Evolutionary conservation across 2,329 filamentous ascomycete species (phyloP).

Genomic region (Cladosporium sphaerospermum): DNA sequence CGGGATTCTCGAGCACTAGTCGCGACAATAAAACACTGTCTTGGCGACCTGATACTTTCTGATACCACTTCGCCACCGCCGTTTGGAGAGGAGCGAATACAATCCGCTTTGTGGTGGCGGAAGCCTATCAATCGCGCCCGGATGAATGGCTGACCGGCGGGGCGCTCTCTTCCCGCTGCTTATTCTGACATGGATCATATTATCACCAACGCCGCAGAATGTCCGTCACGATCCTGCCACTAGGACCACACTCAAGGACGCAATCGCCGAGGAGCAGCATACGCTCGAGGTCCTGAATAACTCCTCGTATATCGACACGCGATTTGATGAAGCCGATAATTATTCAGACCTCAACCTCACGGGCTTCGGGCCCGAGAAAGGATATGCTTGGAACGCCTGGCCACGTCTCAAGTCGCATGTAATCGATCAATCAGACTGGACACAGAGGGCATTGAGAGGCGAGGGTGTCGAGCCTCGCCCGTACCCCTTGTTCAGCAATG

Average conservation of each 20-base stretch:
- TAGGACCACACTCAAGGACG: conserved; percentile 41
- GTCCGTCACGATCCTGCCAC: conserved; percentile 23
- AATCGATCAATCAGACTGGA: conserved; percentile 46
- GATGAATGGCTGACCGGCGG: conserved; percentile 37
- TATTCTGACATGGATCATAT: conserved; percentile 48
- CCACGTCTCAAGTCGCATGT: conserved; percentile 59
- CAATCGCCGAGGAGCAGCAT: conserved; percentile 46
- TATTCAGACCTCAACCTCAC: conserved; percentile 51
- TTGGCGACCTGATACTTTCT: no score
- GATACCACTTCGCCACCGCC: no score
- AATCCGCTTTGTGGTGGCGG: not conserved
- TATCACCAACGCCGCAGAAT: conserved; percentile 34
- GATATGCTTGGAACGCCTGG: conserved; percentile 72
- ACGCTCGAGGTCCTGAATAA: conserved; percentile 46
- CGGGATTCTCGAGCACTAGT: no score
- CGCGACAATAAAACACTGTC: not conserved
- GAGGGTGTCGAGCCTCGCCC: conserved; percentile 34
- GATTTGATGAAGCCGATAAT: conserved; percentile 2
- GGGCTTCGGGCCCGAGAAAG: conserved; percentile 68
- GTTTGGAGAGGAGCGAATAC: no score
- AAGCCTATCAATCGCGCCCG: not conserved
- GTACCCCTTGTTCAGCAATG: conserved; percentile 66
- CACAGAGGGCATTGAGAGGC: conserved; percentile 26
- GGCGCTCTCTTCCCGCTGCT: conserved; percentile 43
- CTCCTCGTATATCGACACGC: conserved; percentile 40